Percentiles rank a stretch among this genome's conserved stretches.
These are phyloP conservation scores for Cyamopsis tetragonoloba DNA, from an alignment of 306 rosid species.

Conservation along the genomic window DNA sequence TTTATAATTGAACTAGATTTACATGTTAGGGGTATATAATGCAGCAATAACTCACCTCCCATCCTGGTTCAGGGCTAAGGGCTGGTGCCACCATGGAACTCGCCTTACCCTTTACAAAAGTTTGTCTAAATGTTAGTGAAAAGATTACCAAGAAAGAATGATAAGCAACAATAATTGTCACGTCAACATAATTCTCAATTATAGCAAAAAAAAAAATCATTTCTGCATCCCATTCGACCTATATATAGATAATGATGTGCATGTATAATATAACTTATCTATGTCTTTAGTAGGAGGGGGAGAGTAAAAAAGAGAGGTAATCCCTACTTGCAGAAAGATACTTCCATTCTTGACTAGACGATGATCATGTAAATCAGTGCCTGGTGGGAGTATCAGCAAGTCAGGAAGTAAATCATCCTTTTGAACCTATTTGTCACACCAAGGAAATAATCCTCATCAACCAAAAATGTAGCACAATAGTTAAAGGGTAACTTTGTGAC, in stretches of 20 bases:
- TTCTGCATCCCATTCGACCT: not conserved
- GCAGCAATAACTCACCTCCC: slow-evolving; percentile 67
- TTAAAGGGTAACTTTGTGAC: not conserved
- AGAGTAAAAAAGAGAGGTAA: not conserved
- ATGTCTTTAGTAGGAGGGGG: not conserved
- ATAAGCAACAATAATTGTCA: not conserved
- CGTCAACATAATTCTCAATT: not conserved
- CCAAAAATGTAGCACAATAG: not conserved
- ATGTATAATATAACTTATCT: not conserved
- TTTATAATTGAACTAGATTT: not conserved
- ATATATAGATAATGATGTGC: not conserved
- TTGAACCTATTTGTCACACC: slow-evolving; percentile 50
- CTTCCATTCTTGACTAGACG: slow-evolving; percentile 75
- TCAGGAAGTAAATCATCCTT: slow-evolving; percentile 74
- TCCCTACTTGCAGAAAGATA: slow-evolving; percentile 82
- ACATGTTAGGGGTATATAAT: not conserved
- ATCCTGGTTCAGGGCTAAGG: slow-evolving; percentile 83
- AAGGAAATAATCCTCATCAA: not conserved
- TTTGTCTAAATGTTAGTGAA: slow-evolving; percentile 15
- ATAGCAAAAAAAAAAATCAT: not conserved
- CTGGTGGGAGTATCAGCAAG: slow-evolving; percentile 77
- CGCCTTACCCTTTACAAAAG: slow-evolving; percentile 71
- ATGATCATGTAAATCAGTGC: slow-evolving; percentile 83
- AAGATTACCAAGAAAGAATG: not conserved
- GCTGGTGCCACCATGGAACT: slow-evolving; percentile 97